Percentiles rank a stretch among this genome's conserved stretches.
These are phyloP conservation scores for Botrytis paeoniae DNA, from an alignment of 2,329 filamentous ascomycete species.

Conservation along the genomic window DNA sequence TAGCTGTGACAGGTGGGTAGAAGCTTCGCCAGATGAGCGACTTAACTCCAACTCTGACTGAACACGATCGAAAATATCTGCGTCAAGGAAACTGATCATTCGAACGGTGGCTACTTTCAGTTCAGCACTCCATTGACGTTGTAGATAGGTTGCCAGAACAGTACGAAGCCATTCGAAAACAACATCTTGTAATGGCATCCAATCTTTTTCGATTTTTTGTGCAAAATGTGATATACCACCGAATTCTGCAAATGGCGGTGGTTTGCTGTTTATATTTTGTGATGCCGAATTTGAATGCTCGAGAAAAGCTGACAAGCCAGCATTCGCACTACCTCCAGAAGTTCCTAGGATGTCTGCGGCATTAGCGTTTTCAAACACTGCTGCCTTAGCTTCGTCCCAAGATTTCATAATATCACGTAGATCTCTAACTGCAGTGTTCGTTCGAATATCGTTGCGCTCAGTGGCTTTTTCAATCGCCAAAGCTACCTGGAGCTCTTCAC, in stretches of 20 bases:
- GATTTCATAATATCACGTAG: slow-evolving; percentile 39
- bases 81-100: slow-evolving; percentile 49
- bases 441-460: slow-evolving; percentile 25
- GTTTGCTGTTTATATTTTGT: slow-evolving; percentile 47
- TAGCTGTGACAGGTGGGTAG: slow-evolving; percentile 41
- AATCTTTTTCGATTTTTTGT: slow-evolving; percentile 46
- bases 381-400: slow-evolving; percentile 42
- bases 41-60: slow-evolving; percentile 42
- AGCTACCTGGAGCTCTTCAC: slow-evolving; percentile 32
- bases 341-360: slow-evolving; percentile 37
- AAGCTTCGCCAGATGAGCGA: slow-evolving; percentile 20
- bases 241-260: slow-evolving; percentile 49
- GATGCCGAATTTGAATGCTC: slow-evolving; percentile 59
- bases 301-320: slow-evolving; percentile 58
- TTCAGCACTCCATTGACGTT: slow-evolving; percentile 55
- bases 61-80: slow-evolving; percentile 49
- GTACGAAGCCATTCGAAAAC: slow-evolving; percentile 56
- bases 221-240: slow-evolving; percentile 53
- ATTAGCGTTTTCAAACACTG: slow-evolving; percentile 35
- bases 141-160: slow-evolving; percentile 50
- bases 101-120: slow-evolving; percentile 57
- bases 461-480: slow-evolving; percentile 24
- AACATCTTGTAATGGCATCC: slow-evolving; percentile 55
- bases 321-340: slow-evolving; percentile 34
- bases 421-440: slow-evolving; percentile 38